Evolutionary conservation across 2,329 filamentous ascomycete genomes (phyloP), one percentile per base, ranked within the genome.

Genomic region (Ophiostoma sp.): DNA sequence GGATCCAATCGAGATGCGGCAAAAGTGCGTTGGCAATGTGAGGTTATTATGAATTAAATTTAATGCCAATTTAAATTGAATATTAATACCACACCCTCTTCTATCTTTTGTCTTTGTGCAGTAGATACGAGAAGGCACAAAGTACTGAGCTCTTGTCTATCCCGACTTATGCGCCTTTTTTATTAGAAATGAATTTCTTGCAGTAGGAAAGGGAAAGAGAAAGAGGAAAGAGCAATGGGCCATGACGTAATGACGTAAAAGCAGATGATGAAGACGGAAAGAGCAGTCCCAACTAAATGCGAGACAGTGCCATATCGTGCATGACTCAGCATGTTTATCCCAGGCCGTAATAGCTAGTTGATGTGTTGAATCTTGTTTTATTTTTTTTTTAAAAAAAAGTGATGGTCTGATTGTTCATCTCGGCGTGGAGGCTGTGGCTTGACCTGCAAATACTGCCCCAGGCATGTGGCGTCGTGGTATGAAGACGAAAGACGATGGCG

Each of bases 121-220:
- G 27, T 4, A 39, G 1, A 48, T 48, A 48, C 48, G n/a, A 54
- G 20, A 54, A 4, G 52, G 23, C 10, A 27, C 52, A 11, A 57
- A 57, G 52, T 57, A 57, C 52, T 27, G 52, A 27, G 23, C 52
- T 57, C 52, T 57, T 57, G 13, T n/a, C 52, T 27, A 57, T 48
- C n/a, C 44, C 44, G 44, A 48, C n/a, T 48, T 48, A 57, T 27
- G 48, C 23, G 48, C n/a, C n/a, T 54, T 23, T 23, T 44, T 5
- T 20, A 39, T 6, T 48, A 48, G 48, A 23, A 54, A 54, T n/a
- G 5, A 54, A 15, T 10, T 6, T 3, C n/a, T 54, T 3, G 7
- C n/a, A n/a, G 27, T 54, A 54, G 3, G 20, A 54, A 10, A 54
- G 48, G 7, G 48, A 54, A 23, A 23, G n/a, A 23, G 48, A 1